phyloP scores from a whole-genome alignment of 257 asterid species.

The Solanum lycopersicoides region DNA sequence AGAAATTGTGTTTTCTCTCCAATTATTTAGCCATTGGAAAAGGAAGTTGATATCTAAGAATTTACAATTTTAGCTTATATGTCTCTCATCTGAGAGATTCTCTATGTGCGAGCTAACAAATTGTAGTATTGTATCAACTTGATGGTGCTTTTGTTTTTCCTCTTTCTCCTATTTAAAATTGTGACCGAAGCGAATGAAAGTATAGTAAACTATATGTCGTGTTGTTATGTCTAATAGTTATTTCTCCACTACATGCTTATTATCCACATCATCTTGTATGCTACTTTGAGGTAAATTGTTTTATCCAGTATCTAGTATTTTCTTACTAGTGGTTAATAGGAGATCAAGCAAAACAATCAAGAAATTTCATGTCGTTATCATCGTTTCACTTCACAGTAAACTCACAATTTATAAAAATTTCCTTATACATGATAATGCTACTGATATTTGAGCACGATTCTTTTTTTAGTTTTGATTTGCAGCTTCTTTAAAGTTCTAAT shows the following conservation, averaged over 20 bases:
- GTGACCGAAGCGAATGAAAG: neutral
- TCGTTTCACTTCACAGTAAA: neutral
- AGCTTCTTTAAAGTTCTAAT: neutral
- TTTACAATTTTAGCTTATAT: too few relatives aligned
- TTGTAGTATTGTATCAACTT: too few relatives aligned
- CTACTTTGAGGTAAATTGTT: neutral
- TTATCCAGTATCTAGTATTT: neutral
- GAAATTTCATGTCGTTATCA: neutral
- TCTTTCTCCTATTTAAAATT: neutral
- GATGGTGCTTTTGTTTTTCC: neutral
- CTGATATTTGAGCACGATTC: neutral
- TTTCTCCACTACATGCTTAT: neutral
- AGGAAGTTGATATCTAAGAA: too few relatives aligned
- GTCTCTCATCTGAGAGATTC: too few relatives aligned
- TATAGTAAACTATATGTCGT: neutral
- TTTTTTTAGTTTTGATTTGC: neutral
- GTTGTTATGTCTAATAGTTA: neutral
- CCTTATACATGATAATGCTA: neutral
- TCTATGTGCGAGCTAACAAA: too few relatives aligned
- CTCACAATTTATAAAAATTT: neutral
- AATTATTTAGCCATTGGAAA: too few relatives aligned
- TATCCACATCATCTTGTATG: neutral
- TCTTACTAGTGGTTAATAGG: neutral
- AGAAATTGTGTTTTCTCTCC: too few relatives aligned
- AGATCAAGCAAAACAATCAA: neutral